Percentiles rank a stretch among this genome's conserved stretches.
These are phyloP conservation scores for Termitomyces sp. DNA, from an alignment of 768 basidiomycete genomes.

Conservation along the genomic window DNA sequence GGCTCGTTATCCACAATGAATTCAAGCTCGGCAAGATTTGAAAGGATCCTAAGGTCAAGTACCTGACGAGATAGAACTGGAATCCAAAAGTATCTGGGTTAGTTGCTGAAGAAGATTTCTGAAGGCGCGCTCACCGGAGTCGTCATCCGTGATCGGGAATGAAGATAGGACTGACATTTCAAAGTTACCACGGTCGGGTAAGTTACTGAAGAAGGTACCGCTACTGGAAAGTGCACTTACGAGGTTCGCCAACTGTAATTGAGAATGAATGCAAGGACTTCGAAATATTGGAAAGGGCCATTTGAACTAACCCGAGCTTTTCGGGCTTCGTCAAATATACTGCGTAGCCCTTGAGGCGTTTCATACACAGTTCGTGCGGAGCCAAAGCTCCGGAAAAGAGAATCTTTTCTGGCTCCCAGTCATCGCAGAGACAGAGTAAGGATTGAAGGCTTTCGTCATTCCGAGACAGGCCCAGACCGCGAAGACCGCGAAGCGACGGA, in stretches of 20 bases:
- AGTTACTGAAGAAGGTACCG: neutral
- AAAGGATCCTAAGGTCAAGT: neutral
- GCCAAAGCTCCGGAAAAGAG: neutral
- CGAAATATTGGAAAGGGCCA: neutral
- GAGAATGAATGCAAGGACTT: neutral
- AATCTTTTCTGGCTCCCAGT: neutral
- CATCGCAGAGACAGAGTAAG: neutral
- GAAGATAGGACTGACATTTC: neutral
- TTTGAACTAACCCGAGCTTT: neutral
- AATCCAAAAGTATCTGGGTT: neutral
- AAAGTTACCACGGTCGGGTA: neutral
- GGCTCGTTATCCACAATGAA: neutral
- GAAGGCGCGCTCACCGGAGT: neutral
- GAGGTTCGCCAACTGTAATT: neutral
- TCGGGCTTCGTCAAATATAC: neutral
- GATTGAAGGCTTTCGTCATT: neutral
- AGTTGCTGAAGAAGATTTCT: neutral
- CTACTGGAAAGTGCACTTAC: neutral
- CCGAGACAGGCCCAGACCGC: neutral
- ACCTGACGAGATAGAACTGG: neutral
- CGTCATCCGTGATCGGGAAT: no score
- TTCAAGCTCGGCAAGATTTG: neutral
- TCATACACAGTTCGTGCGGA: neutral
- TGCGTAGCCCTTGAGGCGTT: neutral
- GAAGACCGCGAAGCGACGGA: neutral